Percentiles rank a stretch among this genome's conserved stretches.
Evolutionary conservation across 768 basidiomycete genomes (phyloP).

Genomic region (Termitomyces sp.): DNA sequence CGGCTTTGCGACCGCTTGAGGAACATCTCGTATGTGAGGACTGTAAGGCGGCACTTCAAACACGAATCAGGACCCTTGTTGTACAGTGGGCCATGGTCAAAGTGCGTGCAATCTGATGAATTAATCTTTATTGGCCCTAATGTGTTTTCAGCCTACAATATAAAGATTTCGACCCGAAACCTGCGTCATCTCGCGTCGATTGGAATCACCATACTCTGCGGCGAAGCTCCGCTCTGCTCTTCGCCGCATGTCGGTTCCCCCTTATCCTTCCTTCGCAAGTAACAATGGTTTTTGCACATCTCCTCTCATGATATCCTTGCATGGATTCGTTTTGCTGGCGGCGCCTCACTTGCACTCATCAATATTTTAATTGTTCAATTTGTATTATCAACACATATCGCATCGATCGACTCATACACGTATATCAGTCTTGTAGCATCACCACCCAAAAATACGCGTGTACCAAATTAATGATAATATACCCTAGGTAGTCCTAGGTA

Average conservation of each 20-base stretch:
- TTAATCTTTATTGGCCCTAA: background rate
- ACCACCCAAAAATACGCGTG: background rate
- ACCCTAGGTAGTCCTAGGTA: background rate
- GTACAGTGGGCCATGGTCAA: conserved; percentile 81
- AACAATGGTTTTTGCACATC: background rate
- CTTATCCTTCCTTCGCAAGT: background rate
- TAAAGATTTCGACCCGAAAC: conserved; percentile 23
- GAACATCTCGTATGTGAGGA: conserved; percentile 68
- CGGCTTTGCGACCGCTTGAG: conserved; percentile 63
- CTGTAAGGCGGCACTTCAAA: conserved; percentile 60
- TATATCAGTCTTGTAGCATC: conserved; percentile 2
- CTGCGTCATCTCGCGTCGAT: background rate
- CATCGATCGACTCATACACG: conserved; percentile 4
- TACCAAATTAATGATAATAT: background rate
- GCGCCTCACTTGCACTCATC: background rate
- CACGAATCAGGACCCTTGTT: conserved; percentile 65
- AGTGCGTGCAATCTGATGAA: conserved; percentile 31
- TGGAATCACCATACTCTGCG: too few relatives aligned
- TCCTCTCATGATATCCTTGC: background rate
- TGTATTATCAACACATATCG: conserved; percentile 1
- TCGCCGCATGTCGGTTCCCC: background rate
- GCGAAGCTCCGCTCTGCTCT: too few relatives aligned
- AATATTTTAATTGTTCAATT: background rate
- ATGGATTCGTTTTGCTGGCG: background rate
- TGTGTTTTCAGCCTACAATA: conserved; percentile 27